Percentiles rank a stretch among this genome's conserved stretches.
Conservation (phyloP, 2,329 filamentous ascomycete genomes). For the Penicillium aurantiogriseum region DNA sequence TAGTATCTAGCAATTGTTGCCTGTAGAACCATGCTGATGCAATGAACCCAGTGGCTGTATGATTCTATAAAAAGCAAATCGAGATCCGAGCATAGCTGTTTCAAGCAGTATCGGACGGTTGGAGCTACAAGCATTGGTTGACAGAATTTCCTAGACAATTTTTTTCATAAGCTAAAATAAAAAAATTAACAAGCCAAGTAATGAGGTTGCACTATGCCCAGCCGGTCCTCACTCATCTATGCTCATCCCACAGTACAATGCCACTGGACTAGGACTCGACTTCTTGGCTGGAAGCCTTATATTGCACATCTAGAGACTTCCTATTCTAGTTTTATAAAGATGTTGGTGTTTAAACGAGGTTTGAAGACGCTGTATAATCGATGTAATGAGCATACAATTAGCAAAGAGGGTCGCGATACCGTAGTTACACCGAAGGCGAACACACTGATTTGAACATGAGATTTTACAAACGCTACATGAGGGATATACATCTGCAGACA, state of each 20-base stretch:
- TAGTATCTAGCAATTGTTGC: not conserved
- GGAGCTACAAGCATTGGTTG: not conserved
- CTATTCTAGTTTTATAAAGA: not conserved
- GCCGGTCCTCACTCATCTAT: not conserved
- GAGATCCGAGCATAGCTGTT: not conserved
- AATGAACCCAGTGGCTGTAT: too few relatives aligned
- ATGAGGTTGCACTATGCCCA: not conserved
- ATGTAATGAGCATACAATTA: not conserved
- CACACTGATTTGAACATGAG: not conserved
- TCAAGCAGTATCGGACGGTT: not conserved
- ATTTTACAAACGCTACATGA: not conserved
- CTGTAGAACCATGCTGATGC: not conserved
- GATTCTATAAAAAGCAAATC: not conserved
- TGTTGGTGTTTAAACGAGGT: not conserved
- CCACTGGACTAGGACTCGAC: not conserved
- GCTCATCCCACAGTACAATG: not conserved
- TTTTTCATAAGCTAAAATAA: too few relatives aligned
- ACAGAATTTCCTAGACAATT: not conserved
- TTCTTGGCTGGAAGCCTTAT: not conserved
- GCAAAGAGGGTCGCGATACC: not conserved
- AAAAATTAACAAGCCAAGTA: not conserved
- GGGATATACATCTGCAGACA: not conserved
- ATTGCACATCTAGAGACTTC: not conserved
- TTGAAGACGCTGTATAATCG: not conserved
- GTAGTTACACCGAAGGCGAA: too few relatives aligned